Evolutionary conservation across 441 rosid genomes (phyloP), one percentile per base, ranked within the genome.

Genomic region (Corymbia citriodora): DNA sequence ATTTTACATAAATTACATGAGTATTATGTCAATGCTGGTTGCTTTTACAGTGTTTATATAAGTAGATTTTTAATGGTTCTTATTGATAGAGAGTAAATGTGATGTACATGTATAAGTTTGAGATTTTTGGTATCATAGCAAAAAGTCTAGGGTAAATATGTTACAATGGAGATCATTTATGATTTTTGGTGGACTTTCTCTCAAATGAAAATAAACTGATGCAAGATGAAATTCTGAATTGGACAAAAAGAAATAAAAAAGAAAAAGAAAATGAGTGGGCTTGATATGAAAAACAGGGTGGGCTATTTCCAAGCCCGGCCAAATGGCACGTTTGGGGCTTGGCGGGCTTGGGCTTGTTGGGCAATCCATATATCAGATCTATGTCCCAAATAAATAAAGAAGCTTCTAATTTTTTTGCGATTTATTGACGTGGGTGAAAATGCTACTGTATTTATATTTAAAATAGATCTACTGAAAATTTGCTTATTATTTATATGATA

Each of bases 31-130:
- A 59, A 57, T 23, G 5, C 5, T 36, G 40, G 40, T 36, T 36
- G 4, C 40, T 36, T 36, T 36, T 36, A 36, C 3, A 3, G 5
- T 36, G 40, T 36, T 36, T 36, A 36, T 36, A 10, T 59, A 23
- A 1, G 14, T 23, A 23, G 21, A 57, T 9, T 10, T 59, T 59
- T 59, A 10, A 29, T 2, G 23, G 0, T 59, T 59, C 25, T 59
- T 3, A 23, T 23, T 59, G 3, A 13, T 4, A 59, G 3, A 59
- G 14, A 13, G 7, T 59, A 59, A 59, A 57, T 57, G 29, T 57
- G 14, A 57, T 57, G 23, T 9, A 23, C 0, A 0, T 0, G 21
- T 59, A 10, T 29, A 59, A 59, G 25, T 59, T 59, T 13, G 25
- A 59, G 25, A 59, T 59, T 59, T 59, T 59, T 10, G 10, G 65